Conservation (phyloP, 192 early-diverging fungal genomes). For the Coemansia sp. region DNA sequence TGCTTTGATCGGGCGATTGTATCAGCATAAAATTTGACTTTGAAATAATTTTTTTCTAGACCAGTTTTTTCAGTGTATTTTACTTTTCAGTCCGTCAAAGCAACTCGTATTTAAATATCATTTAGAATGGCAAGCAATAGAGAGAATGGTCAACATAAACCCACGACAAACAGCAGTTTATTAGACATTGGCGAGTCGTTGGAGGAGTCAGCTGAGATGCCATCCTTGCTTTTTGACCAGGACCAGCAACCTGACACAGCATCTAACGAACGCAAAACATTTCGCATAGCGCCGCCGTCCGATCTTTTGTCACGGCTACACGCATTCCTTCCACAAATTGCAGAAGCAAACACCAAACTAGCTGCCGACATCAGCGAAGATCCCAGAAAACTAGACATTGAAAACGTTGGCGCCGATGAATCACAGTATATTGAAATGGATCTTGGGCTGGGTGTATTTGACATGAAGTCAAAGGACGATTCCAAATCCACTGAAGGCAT, state of each 20-base stretch:
- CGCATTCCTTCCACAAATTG: conserved; percentile 50
- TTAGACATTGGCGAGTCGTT: conserved; percentile 16
- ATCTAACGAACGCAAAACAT: conserved; percentile 27
- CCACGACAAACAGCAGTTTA: conserved; percentile 10
- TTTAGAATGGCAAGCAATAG: not conserved
- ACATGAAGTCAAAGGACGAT: conserved; percentile 46
- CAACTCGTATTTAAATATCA: not conserved
- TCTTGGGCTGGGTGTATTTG: conserved; percentile 47
- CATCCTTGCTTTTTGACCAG: conserved; percentile 1
- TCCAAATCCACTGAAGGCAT: conserved; percentile 9
- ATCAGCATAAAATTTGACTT: conserved; percentile 5
- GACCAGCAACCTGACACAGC: not conserved
- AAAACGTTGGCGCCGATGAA: conserved; percentile 37
- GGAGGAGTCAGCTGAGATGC: not conserved
- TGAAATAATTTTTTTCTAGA: conserved; percentile 6
- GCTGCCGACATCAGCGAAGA: conserved; percentile 29
- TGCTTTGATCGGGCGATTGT: not conserved
- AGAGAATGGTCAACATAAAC: not conserved
- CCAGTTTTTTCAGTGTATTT: not conserved
- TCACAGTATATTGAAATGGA: conserved; percentile 55
- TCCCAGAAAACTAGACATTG: conserved; percentile 40
- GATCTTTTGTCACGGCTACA: conserved; percentile 44
- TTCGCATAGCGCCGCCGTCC: conserved; percentile 41
- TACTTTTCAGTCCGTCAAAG: not conserved
- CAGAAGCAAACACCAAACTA: conserved; percentile 45